A percentile compares a stretch with the other conserved stretches of the same genome.
Evolutionary conservation across 2,329 filamentous ascomycete genomes (phyloP).

Genomic region (Hypoxylon sp.): DNA sequence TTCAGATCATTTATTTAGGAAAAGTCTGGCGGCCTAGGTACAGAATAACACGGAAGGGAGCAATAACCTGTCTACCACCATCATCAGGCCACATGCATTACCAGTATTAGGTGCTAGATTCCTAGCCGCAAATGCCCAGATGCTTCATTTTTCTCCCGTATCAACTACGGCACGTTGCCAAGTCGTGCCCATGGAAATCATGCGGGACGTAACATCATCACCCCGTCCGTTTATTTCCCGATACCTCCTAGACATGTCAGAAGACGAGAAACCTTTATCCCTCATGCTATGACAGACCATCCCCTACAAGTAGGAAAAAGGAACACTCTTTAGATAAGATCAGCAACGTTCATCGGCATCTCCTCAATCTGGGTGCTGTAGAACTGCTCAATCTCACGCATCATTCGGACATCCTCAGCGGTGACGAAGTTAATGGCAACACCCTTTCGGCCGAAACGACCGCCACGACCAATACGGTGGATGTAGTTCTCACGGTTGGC

Average conservation of each 20-base stretch:
- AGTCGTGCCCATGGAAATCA: slow-evolving; percentile 45
- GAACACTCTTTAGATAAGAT: slow-evolving; percentile 73
- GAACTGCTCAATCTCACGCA: slow-evolving; percentile 99
- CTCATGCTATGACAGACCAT: slow-evolving; percentile 49
- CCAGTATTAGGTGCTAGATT: slow-evolving; percentile 54
- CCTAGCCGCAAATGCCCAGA: slow-evolving; percentile 54
- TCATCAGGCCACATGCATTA: slow-evolving; percentile 50
- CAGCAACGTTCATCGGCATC: slow-evolving; percentile 97
- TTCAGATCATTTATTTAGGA: slow-evolving; percentile 51
- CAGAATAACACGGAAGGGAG: slow-evolving; percentile 51
- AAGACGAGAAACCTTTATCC: slow-evolving; percentile 46
- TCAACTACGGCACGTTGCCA: slow-evolving; percentile 39
- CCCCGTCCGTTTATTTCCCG: slow-evolving; percentile 52
- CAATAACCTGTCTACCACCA: slow-evolving; percentile 51
- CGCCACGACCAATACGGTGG: slow-evolving; percentile 98
- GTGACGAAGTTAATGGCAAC: slow-evolving; percentile 99
- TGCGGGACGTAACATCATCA: slow-evolving; percentile 40
- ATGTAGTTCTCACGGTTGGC: slow-evolving; percentile 99
- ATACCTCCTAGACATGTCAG: slow-evolving; percentile 49
- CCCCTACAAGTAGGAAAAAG: slow-evolving; percentile 37
- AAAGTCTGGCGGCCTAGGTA: slow-evolving; percentile 54
- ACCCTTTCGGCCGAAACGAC: slow-evolving; percentile 99
- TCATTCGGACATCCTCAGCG: slow-evolving; percentile 98
- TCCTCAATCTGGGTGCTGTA: slow-evolving; percentile 99
- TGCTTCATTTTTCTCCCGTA: slow-evolving; percentile 52